These are phyloP conservation scores for Annulohypoxylon stygium DNA, from an alignment of 495 filamentous ascomycete species.

Conservation along the genomic window DNA sequence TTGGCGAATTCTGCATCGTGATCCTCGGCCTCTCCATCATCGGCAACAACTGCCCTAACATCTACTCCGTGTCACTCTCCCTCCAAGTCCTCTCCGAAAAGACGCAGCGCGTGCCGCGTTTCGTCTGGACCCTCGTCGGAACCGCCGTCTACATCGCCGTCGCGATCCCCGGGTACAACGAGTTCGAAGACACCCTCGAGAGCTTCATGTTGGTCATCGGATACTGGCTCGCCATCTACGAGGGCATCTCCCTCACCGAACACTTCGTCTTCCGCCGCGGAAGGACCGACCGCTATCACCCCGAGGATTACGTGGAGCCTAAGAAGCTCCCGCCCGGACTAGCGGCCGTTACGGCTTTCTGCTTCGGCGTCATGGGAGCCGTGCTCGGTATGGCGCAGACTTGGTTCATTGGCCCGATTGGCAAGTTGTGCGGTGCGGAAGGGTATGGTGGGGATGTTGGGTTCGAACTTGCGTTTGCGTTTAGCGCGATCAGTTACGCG, in stretches of 20 bases:
- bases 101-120: conserved; percentile 78
- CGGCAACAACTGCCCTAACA: conserved; percentile 90
- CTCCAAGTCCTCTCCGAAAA: conserved; percentile 77
- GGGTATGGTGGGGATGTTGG: conserved; percentile 78
- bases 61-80: conserved; percentile 83
- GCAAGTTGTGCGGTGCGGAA: conserved; percentile 68
- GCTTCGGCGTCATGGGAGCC: conserved; percentile 77
- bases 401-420: conserved; percentile 82
- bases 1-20: conserved; percentile 86
- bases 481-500: conserved; percentile 62
- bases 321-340: conserved; percentile 76
- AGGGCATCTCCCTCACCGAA: conserved; percentile 76
- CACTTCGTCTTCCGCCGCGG: conserved; percentile 83
- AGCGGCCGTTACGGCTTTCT: conserved; percentile 76
- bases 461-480: conserved; percentile 77
- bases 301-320: conserved; percentile 71
- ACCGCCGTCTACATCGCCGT: conserved; percentile 80
- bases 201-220: conserved; percentile 86
- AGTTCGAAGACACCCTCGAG: conserved; percentile 77
- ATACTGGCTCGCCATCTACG: conserved; percentile 90
- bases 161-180: conserved; percentile 79
- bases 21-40: conserved; percentile 83
- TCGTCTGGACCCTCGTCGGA: conserved; percentile 78
- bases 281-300: conserved; percentile 68
- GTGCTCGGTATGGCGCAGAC: conserved; percentile 81